Base-by-base conservation (phyloP, 1,284 basidiomycete species). In the Ceratorhiza oryzae-sativae region DNA sequence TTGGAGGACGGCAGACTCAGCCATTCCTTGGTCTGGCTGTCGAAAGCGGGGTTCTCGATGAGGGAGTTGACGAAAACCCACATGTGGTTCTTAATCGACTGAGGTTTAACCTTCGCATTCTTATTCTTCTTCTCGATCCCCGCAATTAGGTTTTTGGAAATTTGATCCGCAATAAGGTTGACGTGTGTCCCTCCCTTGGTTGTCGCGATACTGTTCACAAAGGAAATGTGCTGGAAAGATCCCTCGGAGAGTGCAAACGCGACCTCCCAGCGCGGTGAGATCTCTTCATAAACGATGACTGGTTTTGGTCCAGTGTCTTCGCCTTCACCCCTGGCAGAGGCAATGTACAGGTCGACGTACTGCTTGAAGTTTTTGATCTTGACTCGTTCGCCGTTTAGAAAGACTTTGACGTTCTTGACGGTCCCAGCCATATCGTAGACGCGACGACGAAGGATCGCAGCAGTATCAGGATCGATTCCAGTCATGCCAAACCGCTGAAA, bases 1-100 rank as follows among this genome's bases (percentile, higher is more conserved):
- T 97, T 97, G 59, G 89, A 91, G 46, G 90, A 84, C 27, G 92
- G 90, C 58, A 99, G 84, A 1, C 96, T 99, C 76, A 99, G 83
- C 8, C 91, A 94, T 81, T 99, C 97, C 84, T 99, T 99, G 58
- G 97, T 99, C 82, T 99, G 97, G 83, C 95, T 96, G 85, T 99
- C 97, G 81, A 99, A 99, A 0, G 96, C 94, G 9, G 97, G 97
- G 79, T 99, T 99, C 83, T 98, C 96, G 75, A 90, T 92, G 75
- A 98, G 85, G 25, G 94, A 90, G 78, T 99, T 99, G 80, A 99
- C 92, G 79, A 99, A 99, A 73, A 99, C 87, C 95, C 95, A 97
- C 88, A 99, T 95, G 79, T 99, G 96, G 79, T 93, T 96, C 84
- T 94, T 97, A 82, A 99, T 91, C 82, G 98, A 95, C 73, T 90